Base-by-base conservation (phyloP, 805 yeast genomes). In the Candida tallmaniae region DNA sequence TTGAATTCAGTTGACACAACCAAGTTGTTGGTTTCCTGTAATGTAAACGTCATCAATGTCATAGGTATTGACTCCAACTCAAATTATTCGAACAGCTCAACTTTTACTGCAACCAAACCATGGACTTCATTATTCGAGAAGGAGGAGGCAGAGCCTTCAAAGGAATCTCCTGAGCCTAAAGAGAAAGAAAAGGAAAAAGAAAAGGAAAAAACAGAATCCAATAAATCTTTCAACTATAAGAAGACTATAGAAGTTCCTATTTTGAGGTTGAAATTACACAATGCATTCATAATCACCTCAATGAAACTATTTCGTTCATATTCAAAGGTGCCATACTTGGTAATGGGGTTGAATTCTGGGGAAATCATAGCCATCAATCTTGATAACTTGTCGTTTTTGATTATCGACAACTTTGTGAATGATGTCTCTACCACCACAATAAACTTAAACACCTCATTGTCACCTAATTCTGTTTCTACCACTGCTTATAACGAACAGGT, bases 291-390 rank as follows among this genome's bases (percentile, higher is more conserved):
- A 8, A 58, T 72, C 2, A 70, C 79, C 0, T 47, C 63, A 4
- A 34, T 72, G 25, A 50, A 61, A 11, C 39, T 65, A 2, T 60
- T 63, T 34, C 46, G 52, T 15, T 34, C 49, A 4, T 27, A 50
- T 6, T 44, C 49, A 19, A 60, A 60, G 23, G 20, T 15, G 6
- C 57, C 82, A 6, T 78, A 78, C 33, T 61, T 79, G 5, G 56
- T 77, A 2, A 42, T 80, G 13, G 93, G 90, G 1, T 71, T 78
- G 41, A 73, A 80, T 13, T 58, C 78, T 1, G 87, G 90, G n/a
- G 86, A 79, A 45, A 53, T 83, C 2, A 42, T 82, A 5, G 68
- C 86, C 70, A 41, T 79, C 23, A 83, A 80, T 42, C 71, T 80
- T 51, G 39, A 52, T 55, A 38, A 68, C 58, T 43, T 63, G 50